Evolutionary conservation across 148 eudicot genomes (phyloP), one percentile per base, ranked within the genome.

Genomic region (Vaccinium myrtillus): DNA sequence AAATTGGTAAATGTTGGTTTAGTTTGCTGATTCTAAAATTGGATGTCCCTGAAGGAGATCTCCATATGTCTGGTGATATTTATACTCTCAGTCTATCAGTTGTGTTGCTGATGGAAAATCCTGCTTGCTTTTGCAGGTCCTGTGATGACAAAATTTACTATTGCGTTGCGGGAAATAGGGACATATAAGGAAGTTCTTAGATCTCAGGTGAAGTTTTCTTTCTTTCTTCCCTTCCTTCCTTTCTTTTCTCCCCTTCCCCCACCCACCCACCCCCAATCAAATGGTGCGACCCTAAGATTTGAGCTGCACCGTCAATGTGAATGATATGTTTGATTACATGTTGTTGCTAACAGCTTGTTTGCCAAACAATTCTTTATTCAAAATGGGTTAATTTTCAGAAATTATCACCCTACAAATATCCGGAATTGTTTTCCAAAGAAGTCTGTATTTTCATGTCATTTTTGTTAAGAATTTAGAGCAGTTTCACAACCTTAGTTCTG

Each of bases 171-270:
- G 91, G 99, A 97, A 91, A 97, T 97, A 76, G 99, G 99, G 83
- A 97, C 98, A 49, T 97, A 97, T 75, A 95, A 97, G 87, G 99
- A 97, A 92, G 98, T 95, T 84, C 99, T 97, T 90, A 92, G 99
- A 81, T 97, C 99, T 74, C 98, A 97, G 98, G 98, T 95, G 86
- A 84, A 55, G 0, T 30, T 81, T 65, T 43, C 56, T 13, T 65
- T 51, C 56, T 13, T 56, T 74, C 51, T 74, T 23, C n/a, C 49
- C 39, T 27, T 12, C 7, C 67, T n/a, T 61, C 27, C 21, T 19
- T 59, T 19, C 39, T 36, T 43, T 36, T 43, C 46, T 43, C 46
- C 46, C 5, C 30, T 9, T 15, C 5, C 71, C 70, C 15, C 71
- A 23, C 32, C 67, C 2, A 43, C 46, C 67, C 2, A 5, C 46